A percentile compares a stretch with the other conserved stretches of the same genome.
Evolutionary conservation across 1,139 yeast species (phyloP).

Genomic region (Pichia sorboxylosa): DNA sequence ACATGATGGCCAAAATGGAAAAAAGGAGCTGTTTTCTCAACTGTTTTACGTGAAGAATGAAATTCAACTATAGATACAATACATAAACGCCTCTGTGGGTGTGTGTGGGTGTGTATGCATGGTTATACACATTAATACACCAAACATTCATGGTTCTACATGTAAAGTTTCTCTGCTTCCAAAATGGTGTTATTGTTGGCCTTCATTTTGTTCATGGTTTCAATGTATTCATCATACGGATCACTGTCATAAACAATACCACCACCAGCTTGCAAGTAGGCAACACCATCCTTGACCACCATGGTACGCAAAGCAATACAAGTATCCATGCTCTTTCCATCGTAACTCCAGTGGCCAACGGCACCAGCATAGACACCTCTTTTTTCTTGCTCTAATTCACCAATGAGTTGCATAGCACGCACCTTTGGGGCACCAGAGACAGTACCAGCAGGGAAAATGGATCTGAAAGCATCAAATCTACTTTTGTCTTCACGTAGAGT

Average conservation of each 20-base stretch:
- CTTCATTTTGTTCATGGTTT: slow-evolving; percentile 94
- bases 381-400: slow-evolving; percentile 79
- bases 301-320: slow-evolving; percentile 95
- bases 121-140: background rate
- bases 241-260: slow-evolving; percentile 95
- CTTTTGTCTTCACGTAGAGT: slow-evolving; percentile 72
- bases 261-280: slow-evolving; percentile 96
- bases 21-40: too few species aligned
- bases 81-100: too few species aligned
- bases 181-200: slow-evolving; percentile 83
- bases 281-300: slow-evolving; percentile 85
- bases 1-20: too few species aligned
- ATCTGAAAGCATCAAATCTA: slow-evolving; percentile 91
- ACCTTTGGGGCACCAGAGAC: slow-evolving; percentile 98
- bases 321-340: slow-evolving; percentile 86
- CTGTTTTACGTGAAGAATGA: too few species aligned
- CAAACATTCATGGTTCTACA: slow-evolving; percentile 4
- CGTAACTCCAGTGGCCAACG: slow-evolving; percentile 97
- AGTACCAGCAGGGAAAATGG: slow-evolving; percentile 97
- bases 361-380: slow-evolving; percentile 98
- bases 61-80: too few species aligned
- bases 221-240: slow-evolving; percentile 88
- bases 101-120: too few species aligned
- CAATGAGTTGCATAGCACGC: slow-evolving; percentile 88
- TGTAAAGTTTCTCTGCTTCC: slow-evolving; percentile 57